Percentiles rank a stretch among this genome's conserved stretches.
These are phyloP conservation scores for Trametes elegans DNA, from an alignment of 768 basidiomycete species.

Conservation along the genomic window DNA sequence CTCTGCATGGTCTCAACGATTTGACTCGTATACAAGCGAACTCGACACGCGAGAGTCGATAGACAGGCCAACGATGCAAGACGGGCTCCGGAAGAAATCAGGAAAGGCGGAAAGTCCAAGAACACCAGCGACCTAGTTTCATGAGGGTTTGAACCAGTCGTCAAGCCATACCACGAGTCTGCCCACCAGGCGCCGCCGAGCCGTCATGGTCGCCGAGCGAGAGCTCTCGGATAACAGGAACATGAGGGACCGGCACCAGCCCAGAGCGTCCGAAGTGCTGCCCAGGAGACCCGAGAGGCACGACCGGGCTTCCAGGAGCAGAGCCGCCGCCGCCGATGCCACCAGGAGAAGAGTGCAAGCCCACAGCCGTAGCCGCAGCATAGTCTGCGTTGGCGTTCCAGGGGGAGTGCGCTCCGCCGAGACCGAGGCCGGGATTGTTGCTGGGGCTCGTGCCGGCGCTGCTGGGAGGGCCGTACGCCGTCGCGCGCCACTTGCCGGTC, in stretches of 20 bases:
- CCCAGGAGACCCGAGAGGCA: not conserved
- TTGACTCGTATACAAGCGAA: no score
- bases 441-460: not conserved
- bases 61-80: no score
- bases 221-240: not conserved
- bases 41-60: no score
- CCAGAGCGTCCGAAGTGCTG: not conserved
- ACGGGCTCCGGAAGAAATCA: no score
- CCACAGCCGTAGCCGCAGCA: not conserved
- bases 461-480: not conserved
- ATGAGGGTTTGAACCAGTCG: no score
- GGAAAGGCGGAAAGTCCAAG: no score
- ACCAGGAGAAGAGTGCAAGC: not conserved
- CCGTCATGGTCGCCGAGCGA: not conserved
- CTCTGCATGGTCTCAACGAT: no score
- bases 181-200: not conserved
- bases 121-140: no score
- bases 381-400: not conserved
- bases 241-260: not conserved
- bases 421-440: not conserved
- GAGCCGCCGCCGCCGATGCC: not conserved
- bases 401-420: not conserved
- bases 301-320: slow-evolving; percentile 3
- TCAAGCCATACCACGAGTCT: not conserved
- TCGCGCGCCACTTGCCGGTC: slow-evolving; percentile 30